These are phyloP conservation scores for Pseudogymnoascus sp. DNA, from an alignment of 2,329 filamentous ascomycete species.

Conservation along the genomic window DNA sequence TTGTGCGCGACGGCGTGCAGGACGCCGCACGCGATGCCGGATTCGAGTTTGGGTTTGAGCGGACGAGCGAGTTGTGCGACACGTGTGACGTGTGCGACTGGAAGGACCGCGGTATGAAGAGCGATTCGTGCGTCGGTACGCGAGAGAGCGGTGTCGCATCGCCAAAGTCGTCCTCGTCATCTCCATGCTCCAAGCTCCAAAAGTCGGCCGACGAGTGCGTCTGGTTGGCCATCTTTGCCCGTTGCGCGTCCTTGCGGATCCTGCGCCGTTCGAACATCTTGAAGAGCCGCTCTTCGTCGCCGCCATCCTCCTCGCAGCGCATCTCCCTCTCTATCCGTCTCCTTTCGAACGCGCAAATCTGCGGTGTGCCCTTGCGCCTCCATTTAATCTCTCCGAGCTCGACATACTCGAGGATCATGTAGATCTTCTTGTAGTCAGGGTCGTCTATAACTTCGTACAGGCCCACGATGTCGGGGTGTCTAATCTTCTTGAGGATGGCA, in stretches of 20 bases:
- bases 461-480: slow-evolving; percentile 94
- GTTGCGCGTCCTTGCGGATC: slow-evolving; percentile 49
- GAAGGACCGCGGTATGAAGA: slow-evolving; percentile 7
- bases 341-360: slow-evolving; percentile 78
- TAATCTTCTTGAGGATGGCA: slow-evolving; percentile 95
- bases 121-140: slow-evolving; percentile 23
- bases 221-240: slow-evolving; percentile 45
- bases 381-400: slow-evolving; percentile 91
- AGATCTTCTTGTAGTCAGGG: slow-evolving; percentile 92
- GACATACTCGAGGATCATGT: slow-evolving; percentile 93
- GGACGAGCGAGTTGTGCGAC: slow-evolving; percentile 17
- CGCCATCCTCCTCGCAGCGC: slow-evolving; percentile 48
- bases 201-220: slow-evolving; percentile 46
- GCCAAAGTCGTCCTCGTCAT: slow-evolving; percentile 35
- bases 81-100: slow-evolving; percentile 16
- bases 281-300: slow-evolving; percentile 52
- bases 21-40: slow-evolving; percentile 23
- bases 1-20: slow-evolving; percentile 22
- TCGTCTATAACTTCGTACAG: slow-evolving; percentile 97
- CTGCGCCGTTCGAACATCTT: slow-evolving; percentile 53
- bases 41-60: slow-evolving; percentile 25
- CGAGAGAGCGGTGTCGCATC: slow-evolving; percentile 28
- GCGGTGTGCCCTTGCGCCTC: slow-evolving; percentile 79
- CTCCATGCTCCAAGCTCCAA: slow-evolving; percentile 81
- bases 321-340: slow-evolving; percentile 69